Percentiles rank a stretch among this genome's conserved stretches.
These are phyloP conservation scores for Leccinum pellstonianum DNA, from an alignment of 768 basidiomycete genomes.

Conservation along the genomic window DNA sequence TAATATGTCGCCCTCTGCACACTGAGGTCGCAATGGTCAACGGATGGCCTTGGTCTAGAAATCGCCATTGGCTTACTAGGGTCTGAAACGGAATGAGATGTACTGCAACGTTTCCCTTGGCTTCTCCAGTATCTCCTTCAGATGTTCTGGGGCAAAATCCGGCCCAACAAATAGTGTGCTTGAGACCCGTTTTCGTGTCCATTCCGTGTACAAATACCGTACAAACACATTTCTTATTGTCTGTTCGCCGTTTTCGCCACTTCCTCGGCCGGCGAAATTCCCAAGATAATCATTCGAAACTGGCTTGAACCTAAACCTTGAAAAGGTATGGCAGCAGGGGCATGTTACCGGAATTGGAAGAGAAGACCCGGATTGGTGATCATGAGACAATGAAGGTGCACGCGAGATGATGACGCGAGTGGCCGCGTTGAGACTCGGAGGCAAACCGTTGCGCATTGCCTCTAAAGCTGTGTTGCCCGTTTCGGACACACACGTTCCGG, in stretches of 20 bases:
- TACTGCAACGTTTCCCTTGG: slow-evolving; percentile 47
- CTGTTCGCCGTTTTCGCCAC: slow-evolving; percentile 32
- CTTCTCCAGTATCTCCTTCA: slow-evolving; percentile 62
- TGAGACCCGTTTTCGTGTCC: slow-evolving; percentile 37
- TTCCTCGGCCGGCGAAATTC: slow-evolving; percentile 37
- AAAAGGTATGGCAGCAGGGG: no score
- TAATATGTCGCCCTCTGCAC: slow-evolving; percentile 76
- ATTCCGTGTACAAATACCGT: slow-evolving; percentile 41
- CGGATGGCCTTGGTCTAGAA: background rate
- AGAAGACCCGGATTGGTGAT: no score
- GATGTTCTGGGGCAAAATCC: slow-evolving; percentile 74
- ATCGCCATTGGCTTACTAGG: slow-evolving; percentile 57
- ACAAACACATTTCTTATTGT: slow-evolving; percentile 50
- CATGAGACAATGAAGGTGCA: no score
- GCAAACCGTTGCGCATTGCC: no score
- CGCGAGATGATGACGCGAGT: no score
- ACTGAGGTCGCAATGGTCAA: slow-evolving; percentile 27
- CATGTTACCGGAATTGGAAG: no score
- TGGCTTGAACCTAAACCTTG: no score
- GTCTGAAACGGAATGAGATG: slow-evolving; percentile 73
- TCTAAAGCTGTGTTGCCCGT: no score
- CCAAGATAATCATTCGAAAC: slow-evolving; percentile 26
- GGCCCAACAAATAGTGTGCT: slow-evolving; percentile 67
- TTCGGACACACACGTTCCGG: no score
- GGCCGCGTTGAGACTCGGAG: no score